phyloP scores from a whole-genome alignment of 2,329 filamentous ascomycete genomes.

The Lasiodiplodia theobromae region DNA sequence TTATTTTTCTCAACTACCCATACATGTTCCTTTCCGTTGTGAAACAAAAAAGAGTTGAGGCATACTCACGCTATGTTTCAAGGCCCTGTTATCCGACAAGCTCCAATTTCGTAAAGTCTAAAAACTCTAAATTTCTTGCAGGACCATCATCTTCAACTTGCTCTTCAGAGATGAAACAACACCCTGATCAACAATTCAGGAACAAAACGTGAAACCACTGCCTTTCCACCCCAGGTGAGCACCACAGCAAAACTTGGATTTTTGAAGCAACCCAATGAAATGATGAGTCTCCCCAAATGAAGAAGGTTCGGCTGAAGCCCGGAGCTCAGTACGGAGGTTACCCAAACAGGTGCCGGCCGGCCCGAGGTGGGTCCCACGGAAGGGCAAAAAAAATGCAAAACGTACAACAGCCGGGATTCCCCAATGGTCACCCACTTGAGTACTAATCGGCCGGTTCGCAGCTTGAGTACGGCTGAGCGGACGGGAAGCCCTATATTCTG shows the following conservation, averaged over 20 bases:
- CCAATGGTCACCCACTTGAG: slow-evolving; percentile 1
- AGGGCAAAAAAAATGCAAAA: neutral
- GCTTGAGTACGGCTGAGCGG: slow-evolving; percentile 1
- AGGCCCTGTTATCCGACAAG: too few relatives aligned
- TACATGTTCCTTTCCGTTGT: too few relatives aligned
- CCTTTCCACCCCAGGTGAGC: too few relatives aligned
- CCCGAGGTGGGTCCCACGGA: neutral
- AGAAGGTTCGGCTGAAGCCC: neutral
- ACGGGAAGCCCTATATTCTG: slow-evolving; percentile 1
- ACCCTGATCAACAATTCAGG: too few relatives aligned
- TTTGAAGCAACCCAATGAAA: neutral
- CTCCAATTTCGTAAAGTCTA: too few relatives aligned
- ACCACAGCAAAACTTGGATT: neutral
- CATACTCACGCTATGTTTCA: too few relatives aligned
- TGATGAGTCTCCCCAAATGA: neutral
- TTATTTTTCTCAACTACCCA: too few relatives aligned
- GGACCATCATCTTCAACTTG: too few relatives aligned
- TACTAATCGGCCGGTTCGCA: slow-evolving; percentile 1
- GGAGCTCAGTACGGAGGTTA: neutral
- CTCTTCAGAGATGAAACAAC: too few relatives aligned
- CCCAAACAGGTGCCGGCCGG: neutral
- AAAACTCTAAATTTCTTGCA: too few relatives aligned
- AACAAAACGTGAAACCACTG: neutral
- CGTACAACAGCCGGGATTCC: neutral
- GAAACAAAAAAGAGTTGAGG: too few relatives aligned